phyloP scores from a whole-genome alignment of 495 filamentous ascomycete species.

The Podospora anserina region DNA sequence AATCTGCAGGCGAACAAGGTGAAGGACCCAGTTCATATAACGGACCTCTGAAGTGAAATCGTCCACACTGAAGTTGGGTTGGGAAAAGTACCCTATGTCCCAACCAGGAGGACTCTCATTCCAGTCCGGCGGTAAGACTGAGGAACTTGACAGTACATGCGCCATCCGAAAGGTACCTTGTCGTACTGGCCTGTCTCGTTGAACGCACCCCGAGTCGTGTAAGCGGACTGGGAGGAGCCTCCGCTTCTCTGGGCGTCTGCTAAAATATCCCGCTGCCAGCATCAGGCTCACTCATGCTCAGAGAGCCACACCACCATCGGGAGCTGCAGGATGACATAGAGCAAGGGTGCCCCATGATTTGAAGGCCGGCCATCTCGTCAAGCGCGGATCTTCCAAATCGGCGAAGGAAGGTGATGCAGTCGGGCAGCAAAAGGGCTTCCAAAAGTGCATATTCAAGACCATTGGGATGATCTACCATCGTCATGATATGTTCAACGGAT shows the following conservation, averaged over 20 bases:
- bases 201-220: background rate
- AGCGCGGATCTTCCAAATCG: constrained; percentile 14
- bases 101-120: background rate
- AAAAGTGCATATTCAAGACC: constrained; percentile 5
- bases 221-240: background rate
- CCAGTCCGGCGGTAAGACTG: constrained; percentile 4
- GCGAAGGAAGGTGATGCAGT: constrained; percentile 8
- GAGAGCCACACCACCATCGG: constrained; percentile 18
- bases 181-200: constrained; percentile 23
- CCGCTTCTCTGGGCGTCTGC: background rate
- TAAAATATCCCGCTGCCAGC: constrained; percentile 8
- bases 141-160: constrained; percentile 17
- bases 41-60: background rate
- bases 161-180: constrained; percentile 21
- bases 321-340: constrained; percentile 16
- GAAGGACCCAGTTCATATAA: background rate
- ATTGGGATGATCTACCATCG: background rate
- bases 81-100: background rate
- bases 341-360: constrained; percentile 19
- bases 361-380: constrained; percentile 6
- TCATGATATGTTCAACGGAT: background rate
- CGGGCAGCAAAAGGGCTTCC: constrained; percentile 26
- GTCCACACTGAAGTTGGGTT: background rate
- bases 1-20: background rate
- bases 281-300: constrained; percentile 12